Conservation (phyloP, 192 early-diverging fungal genomes). For the Martensiomyces pterosporus region DNA sequence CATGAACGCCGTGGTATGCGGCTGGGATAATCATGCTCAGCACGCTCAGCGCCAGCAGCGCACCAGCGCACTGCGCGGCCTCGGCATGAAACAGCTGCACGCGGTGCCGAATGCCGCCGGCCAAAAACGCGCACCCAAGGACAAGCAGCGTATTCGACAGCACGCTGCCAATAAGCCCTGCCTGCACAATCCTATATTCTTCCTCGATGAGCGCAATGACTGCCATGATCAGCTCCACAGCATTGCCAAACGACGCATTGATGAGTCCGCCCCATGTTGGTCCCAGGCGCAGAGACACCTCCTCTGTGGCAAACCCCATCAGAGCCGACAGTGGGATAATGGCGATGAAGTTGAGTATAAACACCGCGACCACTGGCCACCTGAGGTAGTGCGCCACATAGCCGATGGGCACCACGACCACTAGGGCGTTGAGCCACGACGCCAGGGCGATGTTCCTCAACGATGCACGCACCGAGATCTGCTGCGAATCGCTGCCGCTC, state of each 20-base stretch:
- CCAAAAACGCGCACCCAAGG: constrained; percentile 79
- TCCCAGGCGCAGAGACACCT: constrained; percentile 65
- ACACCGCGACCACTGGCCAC: constrained; percentile 65
- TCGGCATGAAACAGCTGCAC: constrained; percentile 66
- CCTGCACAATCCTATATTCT: constrained; percentile 63
- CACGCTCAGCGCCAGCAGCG: constrained; percentile 60
- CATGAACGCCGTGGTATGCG: constrained; percentile 57
- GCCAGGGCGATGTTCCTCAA: constrained; percentile 33
- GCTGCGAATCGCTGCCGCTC: neutral
- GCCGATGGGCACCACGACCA: constrained; percentile 79
- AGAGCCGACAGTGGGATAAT: constrained; percentile 88
- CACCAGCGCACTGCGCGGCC: constrained; percentile 67
- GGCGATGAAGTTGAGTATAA: constrained; percentile 82
- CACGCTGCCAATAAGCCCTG: constrained; percentile 84
- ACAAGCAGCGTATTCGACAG: constrained; percentile 88
- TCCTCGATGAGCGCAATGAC: constrained; percentile 61
- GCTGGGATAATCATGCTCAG: constrained; percentile 68
- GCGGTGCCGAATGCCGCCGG: constrained; percentile 68
- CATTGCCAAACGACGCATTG: constrained; percentile 71
- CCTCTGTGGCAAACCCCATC: constrained; percentile 84
- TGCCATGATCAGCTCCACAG: constrained; percentile 55
- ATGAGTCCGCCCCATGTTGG: constrained; percentile 64
- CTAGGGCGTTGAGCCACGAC: constrained; percentile 65
- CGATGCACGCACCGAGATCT: constrained; percentile 18
- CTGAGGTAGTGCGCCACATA: constrained; percentile 58